Evolutionary conservation across 352 stramenopile genomes (phyloP), one percentile per base, ranked within the genome.

Genomic region (Halophytophthora polymorphica): DNA sequence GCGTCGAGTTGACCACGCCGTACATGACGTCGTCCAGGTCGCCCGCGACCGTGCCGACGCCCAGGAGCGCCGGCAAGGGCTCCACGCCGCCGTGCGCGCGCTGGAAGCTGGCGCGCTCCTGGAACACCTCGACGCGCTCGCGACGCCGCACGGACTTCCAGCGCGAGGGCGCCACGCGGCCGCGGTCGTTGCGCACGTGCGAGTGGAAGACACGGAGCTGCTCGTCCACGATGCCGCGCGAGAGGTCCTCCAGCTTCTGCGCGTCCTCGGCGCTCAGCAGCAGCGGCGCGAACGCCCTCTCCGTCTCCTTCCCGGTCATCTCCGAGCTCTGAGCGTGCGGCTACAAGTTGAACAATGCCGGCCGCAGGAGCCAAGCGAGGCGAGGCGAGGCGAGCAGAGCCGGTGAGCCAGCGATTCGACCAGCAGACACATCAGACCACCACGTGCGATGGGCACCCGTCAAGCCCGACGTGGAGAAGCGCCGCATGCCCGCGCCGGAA

Each of bases 121-220:
- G 50, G 42, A 63, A 77, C 14, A 53, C 63, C 36, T 53, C 54
- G 18, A 77, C 61, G 28, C 69, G 52, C 41, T 72, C 64, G 25
- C 67, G 69, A 37, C 72, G 34, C 34, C 57, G 58, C 50, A 72
- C 61, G 61, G 69, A 69, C 52, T 74, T 73, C 67, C 67, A 77
- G n/a, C 41, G 51, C 21, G 41, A 55, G 19, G 57, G 45, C 29
- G 69, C 64, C 13, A 77, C 44, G 19, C 45, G 31, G 2, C 46
- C 33, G 45, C 56, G 45, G 2, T 72, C 48, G 8, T 58, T 44
- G 0, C 59, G 31, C 28, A 72, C 36, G 35, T 71, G 61, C 17
- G 37, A 52, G 58, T 71, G 64, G 45, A 70, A 77, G 33, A 62
- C 58, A 35, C 53, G 45, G 21, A 74, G 51, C 36, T 54, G 52